phyloP scores from a whole-genome alignment of 2,329 filamentous ascomycete genomes.

The Helminthosporium solani region DNA sequence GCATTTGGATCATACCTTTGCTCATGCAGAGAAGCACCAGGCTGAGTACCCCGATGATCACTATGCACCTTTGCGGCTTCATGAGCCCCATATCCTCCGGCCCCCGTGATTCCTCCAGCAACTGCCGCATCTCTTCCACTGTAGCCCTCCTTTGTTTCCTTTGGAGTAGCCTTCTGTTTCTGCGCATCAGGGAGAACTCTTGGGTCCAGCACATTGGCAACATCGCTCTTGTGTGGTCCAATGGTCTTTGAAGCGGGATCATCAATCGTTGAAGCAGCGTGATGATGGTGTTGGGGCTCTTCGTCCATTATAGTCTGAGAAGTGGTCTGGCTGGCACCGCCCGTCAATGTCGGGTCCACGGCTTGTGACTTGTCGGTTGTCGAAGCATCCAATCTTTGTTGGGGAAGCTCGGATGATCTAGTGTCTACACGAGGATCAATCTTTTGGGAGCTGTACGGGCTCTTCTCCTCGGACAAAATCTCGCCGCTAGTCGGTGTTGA shows the following conservation, averaged over 20 bases:
- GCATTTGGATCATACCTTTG: slow-evolving; percentile 22
- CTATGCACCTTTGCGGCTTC: slow-evolving; percentile 32
- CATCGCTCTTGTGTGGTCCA: slow-evolving; percentile 34
- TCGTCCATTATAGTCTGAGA: slow-evolving; percentile 3
- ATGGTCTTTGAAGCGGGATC: slow-evolving; percentile 30
- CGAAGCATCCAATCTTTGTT: slow-evolving; percentile 24
- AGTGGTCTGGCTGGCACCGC: slow-evolving; percentile 4
- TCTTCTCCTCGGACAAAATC: slow-evolving; percentile 18
- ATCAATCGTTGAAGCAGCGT: slow-evolving; percentile 19
- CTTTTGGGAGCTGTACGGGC: slow-evolving; percentile 26
- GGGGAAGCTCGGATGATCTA: slow-evolving; percentile 12
- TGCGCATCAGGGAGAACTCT: slow-evolving; percentile 32
- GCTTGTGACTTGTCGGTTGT: slow-evolving; percentile 9
- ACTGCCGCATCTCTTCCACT: slow-evolving; percentile 32
- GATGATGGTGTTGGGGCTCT: slow-evolving; percentile 23
- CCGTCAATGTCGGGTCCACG: slow-evolving; percentile 10
- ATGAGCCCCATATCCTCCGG: slow-evolving; percentile 35
- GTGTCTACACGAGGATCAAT: slow-evolving; percentile 32
- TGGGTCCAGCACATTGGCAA: slow-evolving; percentile 35
- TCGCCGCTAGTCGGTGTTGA: slow-evolving; percentile 6
- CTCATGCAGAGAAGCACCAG: slow-evolving; percentile 27
- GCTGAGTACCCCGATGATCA: slow-evolving; percentile 32
- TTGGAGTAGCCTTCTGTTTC: slow-evolving; percentile 25
- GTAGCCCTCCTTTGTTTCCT: slow-evolving; percentile 27
- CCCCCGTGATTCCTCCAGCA: slow-evolving; percentile 32